These are phyloP conservation scores for Aspergillus sp. DNA, from an alignment of 2,329 filamentous ascomycete genomes.

Conservation along the genomic window DNA sequence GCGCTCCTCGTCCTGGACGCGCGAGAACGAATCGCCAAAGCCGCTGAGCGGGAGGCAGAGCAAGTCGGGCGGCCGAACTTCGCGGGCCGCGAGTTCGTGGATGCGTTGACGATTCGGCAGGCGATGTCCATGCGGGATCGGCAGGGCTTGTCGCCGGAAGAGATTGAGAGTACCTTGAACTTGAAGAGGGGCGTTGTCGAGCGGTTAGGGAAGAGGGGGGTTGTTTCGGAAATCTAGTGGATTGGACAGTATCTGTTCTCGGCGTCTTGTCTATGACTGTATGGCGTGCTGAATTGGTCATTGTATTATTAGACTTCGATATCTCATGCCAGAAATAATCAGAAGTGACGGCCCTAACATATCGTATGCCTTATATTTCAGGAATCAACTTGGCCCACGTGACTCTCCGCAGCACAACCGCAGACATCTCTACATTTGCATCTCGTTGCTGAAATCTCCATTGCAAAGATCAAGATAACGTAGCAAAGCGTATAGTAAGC, in stretches of 20 bases:
- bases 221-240: constrained; percentile 17
- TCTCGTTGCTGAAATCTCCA: too few relatives aligned
- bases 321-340: too few relatives aligned
- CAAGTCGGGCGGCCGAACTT: constrained; percentile 37
- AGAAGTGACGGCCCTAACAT: too few relatives aligned
- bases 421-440: too few relatives aligned
- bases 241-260: too few relatives aligned
- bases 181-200: constrained; percentile 39
- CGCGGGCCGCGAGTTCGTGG: constrained; percentile 39
- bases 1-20: constrained; percentile 47
- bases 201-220: constrained; percentile 27
- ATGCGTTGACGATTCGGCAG: constrained; percentile 44
- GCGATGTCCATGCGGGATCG: constrained; percentile 42
- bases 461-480: too few relatives aligned
- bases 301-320: too few relatives aligned
- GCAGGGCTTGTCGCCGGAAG: constrained; percentile 23
- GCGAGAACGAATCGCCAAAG: constrained; percentile 42
- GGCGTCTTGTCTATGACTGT: too few relatives aligned
- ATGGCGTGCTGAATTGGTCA: too few relatives aligned
- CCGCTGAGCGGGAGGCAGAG: constrained; percentile 48
- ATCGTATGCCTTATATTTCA: not conserved
- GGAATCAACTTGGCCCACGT: not conserved
- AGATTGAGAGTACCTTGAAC: constrained; percentile 40
- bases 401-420: too few relatives aligned
- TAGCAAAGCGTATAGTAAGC: too few relatives aligned